A percentile compares a stretch with the other conserved stretches of the same genome.
These are phyloP conservation scores for Amanita polypyramis DNA, from an alignment of 768 basidiomycete species.

Conservation along the genomic window DNA sequence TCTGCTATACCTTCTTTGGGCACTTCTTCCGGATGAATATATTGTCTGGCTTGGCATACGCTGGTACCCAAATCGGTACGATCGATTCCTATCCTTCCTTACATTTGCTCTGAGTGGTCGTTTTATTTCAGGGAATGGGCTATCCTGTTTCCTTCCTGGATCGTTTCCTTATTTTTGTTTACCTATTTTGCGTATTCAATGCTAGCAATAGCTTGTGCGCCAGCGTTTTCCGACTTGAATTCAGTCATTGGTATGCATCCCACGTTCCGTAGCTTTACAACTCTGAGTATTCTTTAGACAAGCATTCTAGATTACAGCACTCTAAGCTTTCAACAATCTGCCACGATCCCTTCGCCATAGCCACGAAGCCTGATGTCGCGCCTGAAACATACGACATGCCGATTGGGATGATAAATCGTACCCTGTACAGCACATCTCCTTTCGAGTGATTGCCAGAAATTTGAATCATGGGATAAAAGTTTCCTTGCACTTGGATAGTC, in stretches of 20 bases:
- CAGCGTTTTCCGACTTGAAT: conserved; percentile 53
- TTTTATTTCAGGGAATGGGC: conserved; percentile 76
- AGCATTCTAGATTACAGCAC: conserved; percentile 1
- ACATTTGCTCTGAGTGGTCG: not conserved
- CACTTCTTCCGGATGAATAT: conserved; percentile 62
- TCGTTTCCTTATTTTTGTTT: conserved; percentile 56
- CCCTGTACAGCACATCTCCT: conserved; percentile 33
- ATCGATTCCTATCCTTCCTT: not conserved
- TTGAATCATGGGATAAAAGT: not conserved
- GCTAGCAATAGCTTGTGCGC: conserved; percentile 62
- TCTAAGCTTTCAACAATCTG: not conserved
- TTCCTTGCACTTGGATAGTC: not conserved
- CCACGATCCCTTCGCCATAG: conserved; percentile 35
- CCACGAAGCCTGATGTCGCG: conserved; percentile 34
- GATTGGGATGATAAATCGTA: conserved; percentile 69
- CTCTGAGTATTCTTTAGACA: conserved; percentile 1
- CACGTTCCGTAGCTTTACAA: conserved; percentile 10
- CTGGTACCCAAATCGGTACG: conserved; percentile 86
- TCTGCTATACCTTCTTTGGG: conserved; percentile 69
- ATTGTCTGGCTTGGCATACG: conserved; percentile 56
- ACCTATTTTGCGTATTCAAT: conserved; percentile 74
- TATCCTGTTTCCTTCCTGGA: conserved; percentile 69
- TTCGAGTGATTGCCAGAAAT: not conserved
- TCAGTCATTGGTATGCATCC: conserved; percentile 50
- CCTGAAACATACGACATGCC: conserved; percentile 78